Conservation (phyloP, 2,329 filamentous ascomycete genomes). For the Cladosporium halotolerans region DNA sequence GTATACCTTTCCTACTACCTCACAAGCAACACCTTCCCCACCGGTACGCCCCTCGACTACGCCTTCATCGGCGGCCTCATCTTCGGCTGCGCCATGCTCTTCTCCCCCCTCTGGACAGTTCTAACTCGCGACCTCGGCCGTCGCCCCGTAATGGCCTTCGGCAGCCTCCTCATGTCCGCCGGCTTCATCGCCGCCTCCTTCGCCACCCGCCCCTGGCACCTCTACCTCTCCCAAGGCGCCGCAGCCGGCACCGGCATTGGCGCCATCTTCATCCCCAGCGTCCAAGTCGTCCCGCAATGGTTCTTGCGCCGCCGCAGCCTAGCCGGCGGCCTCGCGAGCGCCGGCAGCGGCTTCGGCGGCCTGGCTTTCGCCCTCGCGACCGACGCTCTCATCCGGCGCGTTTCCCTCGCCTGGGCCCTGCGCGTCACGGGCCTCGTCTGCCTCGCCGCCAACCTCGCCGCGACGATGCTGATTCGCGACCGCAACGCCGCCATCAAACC, state of each 20-base stretch:
- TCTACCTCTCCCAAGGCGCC: conserved; percentile 37
- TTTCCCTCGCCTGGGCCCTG: conserved; percentile 38
- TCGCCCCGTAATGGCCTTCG: conserved; percentile 26
- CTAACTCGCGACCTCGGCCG: conserved; percentile 25
- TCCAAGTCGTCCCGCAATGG: conserved; percentile 38
- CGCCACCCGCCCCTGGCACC: conserved; percentile 30
- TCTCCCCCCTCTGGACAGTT: conserved; percentile 30
- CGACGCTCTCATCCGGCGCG: conserved; percentile 31
- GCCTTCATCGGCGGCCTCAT: conserved; percentile 37
- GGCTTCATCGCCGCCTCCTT: conserved; percentile 33
- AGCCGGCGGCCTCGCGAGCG: conserved; percentile 36
- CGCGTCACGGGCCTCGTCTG: conserved; percentile 32
- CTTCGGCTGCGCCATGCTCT: conserved; percentile 32
- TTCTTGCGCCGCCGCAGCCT: conserved; percentile 35
- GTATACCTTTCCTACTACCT: conserved; percentile 43
- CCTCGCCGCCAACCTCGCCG: conserved; percentile 26
- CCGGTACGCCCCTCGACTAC: conserved; percentile 33
- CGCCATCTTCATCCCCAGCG: conserved; percentile 35
- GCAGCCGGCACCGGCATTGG: conserved; percentile 37
- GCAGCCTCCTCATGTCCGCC: conserved; percentile 26
- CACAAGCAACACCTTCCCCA: conserved; percentile 29
- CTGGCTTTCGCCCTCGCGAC: conserved; percentile 32
- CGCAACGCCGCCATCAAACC: conserved; percentile 27
- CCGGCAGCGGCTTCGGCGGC: conserved; percentile 38
- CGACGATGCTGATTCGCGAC: conserved; percentile 29